These are phyloP conservation scores for Grammothele lineata DNA, from an alignment of 768 basidiomycete genomes.

Conservation along the genomic window DNA sequence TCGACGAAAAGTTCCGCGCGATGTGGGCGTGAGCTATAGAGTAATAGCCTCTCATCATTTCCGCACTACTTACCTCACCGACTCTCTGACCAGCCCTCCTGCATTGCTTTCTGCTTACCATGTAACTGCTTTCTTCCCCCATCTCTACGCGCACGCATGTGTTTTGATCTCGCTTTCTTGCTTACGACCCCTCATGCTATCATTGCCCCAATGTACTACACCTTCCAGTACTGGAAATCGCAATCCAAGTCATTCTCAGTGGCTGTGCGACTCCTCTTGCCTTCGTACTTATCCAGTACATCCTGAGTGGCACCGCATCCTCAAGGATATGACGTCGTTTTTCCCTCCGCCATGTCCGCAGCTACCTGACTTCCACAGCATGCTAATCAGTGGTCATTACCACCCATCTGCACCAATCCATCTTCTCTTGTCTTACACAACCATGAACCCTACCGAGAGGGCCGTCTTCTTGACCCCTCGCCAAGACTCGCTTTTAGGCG, in stretches of 20 bases:
- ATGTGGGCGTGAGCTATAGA: constrained; percentile 53
- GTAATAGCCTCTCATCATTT: constrained; percentile 34
- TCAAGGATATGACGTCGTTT: constrained; percentile 31
- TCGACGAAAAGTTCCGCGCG: constrained; percentile 53
- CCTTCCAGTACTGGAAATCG: too few relatives aligned
- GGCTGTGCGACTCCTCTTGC: too few relatives aligned
- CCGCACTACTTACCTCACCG: too few relatives aligned
- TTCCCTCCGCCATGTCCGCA: constrained; percentile 39
- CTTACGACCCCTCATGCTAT: too few relatives aligned
- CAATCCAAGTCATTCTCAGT: too few relatives aligned
- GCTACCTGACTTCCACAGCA: constrained; percentile 51
- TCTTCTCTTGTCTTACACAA: constrained; percentile 49
- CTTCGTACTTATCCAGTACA: constrained; percentile 35
- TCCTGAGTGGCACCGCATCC: constrained; percentile 14
- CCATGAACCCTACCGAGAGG: constrained; percentile 29
- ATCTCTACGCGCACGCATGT: too few relatives aligned
- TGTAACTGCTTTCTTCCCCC: too few relatives aligned
- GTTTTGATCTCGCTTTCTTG: too few relatives aligned
- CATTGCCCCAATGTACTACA: too few relatives aligned
- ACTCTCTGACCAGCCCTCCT: too few relatives aligned
- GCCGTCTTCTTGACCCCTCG: constrained; percentile 53
- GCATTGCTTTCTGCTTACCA: too few relatives aligned
- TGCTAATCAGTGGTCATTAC: constrained; percentile 62
- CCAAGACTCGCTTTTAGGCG: constrained; percentile 36
- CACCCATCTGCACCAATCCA: constrained; percentile 69